These are phyloP conservation scores for Exsudoporus frostii DNA, from an alignment of 768 basidiomycete genomes.

Conservation along the genomic window DNA sequence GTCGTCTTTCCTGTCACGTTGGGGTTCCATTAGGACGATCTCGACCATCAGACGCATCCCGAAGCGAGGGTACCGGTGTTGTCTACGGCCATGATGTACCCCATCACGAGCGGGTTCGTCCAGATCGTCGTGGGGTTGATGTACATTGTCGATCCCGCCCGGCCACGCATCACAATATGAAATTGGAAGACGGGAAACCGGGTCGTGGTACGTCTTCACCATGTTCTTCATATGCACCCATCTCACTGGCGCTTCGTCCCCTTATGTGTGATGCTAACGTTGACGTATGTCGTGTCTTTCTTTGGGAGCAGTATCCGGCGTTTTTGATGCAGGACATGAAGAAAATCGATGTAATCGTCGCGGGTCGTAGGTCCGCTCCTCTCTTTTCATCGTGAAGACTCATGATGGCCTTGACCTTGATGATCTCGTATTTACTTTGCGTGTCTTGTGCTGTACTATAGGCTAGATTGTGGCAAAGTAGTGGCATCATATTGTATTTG, in stretches of 20 bases:
- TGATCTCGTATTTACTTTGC: not conserved
- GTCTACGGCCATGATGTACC: slow-evolving; percentile 22
- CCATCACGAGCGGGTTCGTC: slow-evolving; percentile 35
- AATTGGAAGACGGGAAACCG: slow-evolving; percentile 46
- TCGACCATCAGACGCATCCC: slow-evolving; percentile 36
- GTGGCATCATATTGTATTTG: not conserved
- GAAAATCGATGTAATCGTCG: slow-evolving; percentile 28
- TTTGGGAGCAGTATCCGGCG: slow-evolving; percentile 18
- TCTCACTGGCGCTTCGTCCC: not conserved
- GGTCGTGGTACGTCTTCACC: slow-evolving; percentile 32
- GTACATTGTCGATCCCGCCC: slow-evolving; percentile 29
- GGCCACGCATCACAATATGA: slow-evolving; percentile 38
- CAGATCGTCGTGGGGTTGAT: slow-evolving; percentile 54
- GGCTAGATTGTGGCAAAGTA: too few relatives aligned
- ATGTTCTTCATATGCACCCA: too few relatives aligned
- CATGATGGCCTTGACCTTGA: not conserved
- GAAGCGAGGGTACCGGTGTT: slow-evolving; percentile 33
- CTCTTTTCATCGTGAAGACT: not conserved
- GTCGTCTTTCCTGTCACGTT: slow-evolving; percentile 14
- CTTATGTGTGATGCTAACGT: not conserved
- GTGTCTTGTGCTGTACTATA: not conserved
- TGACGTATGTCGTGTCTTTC: too few relatives aligned
- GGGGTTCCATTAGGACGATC: slow-evolving; percentile 43
- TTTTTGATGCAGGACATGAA: slow-evolving; percentile 31
- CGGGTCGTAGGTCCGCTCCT: too few relatives aligned